Conservation (phyloP, 2,329 filamentous ascomycete genomes). For the Graphilbum fragrans region DNA sequence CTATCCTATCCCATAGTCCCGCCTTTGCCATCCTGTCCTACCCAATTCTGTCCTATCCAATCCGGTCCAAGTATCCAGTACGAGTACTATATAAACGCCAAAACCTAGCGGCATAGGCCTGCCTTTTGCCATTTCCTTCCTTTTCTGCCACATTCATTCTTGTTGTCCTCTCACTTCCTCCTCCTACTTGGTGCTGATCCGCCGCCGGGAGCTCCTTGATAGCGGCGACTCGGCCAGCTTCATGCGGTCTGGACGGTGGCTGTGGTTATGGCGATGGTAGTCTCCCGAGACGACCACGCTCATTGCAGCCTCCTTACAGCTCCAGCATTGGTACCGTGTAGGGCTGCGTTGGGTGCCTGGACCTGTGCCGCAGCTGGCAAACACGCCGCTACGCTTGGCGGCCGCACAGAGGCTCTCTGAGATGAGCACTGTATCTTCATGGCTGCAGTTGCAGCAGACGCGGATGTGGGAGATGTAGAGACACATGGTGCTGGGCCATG, state of each 20-base stretch:
- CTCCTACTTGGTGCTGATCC: not conserved
- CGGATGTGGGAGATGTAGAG: slow-evolving; percentile 25
- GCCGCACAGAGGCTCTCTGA: slow-evolving; percentile 23
- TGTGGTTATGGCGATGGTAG: not conserved
- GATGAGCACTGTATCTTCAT: slow-evolving; percentile 27
- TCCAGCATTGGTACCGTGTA: slow-evolving; percentile 23
- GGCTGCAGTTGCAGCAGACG: slow-evolving; percentile 21
- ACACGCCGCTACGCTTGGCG: slow-evolving; percentile 20
- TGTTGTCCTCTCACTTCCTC: not conserved
- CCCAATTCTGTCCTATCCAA: no score
- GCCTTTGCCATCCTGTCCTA: no score
- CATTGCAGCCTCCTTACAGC: slow-evolving; percentile 19
- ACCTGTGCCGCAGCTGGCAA: slow-evolving; percentile 25
- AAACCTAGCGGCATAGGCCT: no score
- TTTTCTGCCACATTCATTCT: not conserved
- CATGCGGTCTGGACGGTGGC: slow-evolving; percentile 4
- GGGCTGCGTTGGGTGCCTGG: slow-evolving; percentile 17
- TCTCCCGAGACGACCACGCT: not conserved
- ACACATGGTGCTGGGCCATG: slow-evolving; percentile 27
- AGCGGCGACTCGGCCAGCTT: not conserved
- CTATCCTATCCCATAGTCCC: no score
- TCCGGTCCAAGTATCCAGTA: no score
- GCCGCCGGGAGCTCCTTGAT: not conserved
- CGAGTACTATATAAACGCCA: no score
- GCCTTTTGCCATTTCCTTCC: no score